Conservation (phyloP, 192 early-diverging fungal genomes). For the Entomortierella chlamydospora region DNA sequence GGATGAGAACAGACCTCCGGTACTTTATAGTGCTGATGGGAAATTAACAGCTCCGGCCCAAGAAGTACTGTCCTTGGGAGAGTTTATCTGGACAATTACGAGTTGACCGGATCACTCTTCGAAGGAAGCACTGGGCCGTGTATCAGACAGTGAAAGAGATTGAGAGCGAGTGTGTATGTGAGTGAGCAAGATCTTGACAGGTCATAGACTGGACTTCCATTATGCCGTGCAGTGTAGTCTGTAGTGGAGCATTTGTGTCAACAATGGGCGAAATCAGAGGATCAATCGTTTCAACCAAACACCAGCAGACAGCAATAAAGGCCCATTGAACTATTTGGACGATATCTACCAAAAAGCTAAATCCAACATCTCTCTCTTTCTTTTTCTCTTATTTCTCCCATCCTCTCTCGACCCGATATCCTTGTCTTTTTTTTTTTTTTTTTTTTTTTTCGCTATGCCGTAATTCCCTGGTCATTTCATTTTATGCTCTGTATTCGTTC, state of each 20-base stretch:
- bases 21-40: neutral
- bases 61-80: neutral
- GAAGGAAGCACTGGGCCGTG: no score
- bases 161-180: no score
- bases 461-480: neutral
- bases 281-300: neutral
- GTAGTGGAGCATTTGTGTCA: neutral
- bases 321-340: slow-evolving; percentile 3
- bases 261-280: neutral
- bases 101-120: no score
- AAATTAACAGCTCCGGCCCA: neutral
- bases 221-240: neutral
- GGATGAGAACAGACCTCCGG: neutral
- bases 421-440: neutral
- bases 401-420: no score
- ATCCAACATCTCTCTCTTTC: neutral
- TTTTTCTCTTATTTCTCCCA: neutral
- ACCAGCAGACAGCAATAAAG: slow-evolving; percentile 12
- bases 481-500: neutral
- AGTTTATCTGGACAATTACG: no score
- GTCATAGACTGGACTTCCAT: neutral
- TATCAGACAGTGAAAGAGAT: no score
- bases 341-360: neutral
- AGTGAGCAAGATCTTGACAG: neutral
- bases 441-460: neutral